Evolutionary conservation across 169 alveolate species (phyloP).

Genomic region (Plasmodium adleri): DNA sequence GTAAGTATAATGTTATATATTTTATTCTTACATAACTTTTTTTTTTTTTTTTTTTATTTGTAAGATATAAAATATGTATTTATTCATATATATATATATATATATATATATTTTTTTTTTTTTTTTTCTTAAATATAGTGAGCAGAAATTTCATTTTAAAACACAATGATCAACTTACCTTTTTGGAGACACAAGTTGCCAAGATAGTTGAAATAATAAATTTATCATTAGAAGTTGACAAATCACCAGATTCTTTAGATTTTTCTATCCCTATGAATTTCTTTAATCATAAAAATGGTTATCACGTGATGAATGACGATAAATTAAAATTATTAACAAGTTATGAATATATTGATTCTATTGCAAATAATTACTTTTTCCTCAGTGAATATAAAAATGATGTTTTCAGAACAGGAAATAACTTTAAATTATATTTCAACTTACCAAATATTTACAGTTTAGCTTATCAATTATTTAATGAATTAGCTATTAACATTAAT

Average conservation of each 20-base stretch:
- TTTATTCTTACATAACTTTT: not conserved
- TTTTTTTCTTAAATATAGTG: constrained; percentile 8
- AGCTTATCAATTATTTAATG: constrained; percentile 64
- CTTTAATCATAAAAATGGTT: constrained; percentile 26
- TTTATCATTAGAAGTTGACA: constrained; percentile 18
- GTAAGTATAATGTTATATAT: constrained; percentile 4
- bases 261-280: constrained; percentile 13
- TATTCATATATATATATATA: not conserved
- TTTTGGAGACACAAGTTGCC: constrained; percentile 53
- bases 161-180: constrained; percentile 1
- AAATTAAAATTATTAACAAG: not conserved
- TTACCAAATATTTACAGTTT: constrained; percentile 68
- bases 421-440: not conserved
- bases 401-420: constrained; percentile 26
- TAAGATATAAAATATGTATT: not conserved
- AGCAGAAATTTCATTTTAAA: constrained; percentile 44
- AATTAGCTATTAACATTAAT: constrained; percentile 60
- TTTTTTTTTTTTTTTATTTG: not conserved
- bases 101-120: not conserved
- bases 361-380: constrained; percentile 46
- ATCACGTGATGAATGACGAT: constrained; percentile 2
- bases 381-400: constrained; percentile 10
- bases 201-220: constrained; percentile 36
- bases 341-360: constrained; percentile 44
- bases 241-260: constrained; percentile 8